These are phyloP conservation scores for Globisporangium camurandrum DNA, from an alignment of 352 stramenopile genomes.

Conservation along the genomic window DNA sequence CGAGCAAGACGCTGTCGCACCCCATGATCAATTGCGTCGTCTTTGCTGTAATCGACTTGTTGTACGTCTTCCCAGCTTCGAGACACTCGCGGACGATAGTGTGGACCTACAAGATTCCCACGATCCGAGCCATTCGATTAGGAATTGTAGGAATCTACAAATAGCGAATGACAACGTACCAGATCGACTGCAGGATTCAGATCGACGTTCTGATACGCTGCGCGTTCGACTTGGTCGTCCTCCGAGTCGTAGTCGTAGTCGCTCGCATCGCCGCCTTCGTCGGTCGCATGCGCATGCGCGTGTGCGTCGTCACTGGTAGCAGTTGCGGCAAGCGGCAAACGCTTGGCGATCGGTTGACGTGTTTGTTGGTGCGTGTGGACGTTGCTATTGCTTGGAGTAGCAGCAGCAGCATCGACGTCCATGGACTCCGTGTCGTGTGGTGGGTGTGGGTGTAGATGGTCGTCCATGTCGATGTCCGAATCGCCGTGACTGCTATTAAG, in stretches of 20 bases:
- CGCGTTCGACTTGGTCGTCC: conserved; percentile 72
- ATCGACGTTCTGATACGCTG: conserved; percentile 73
- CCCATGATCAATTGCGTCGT: conserved; percentile 66
- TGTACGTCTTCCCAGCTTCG: conserved; percentile 80
- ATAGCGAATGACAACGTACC: conserved; percentile 19
- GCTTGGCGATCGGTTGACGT: conserved; percentile 5
- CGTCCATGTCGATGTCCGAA: conserved; percentile 23
- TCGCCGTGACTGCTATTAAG: conserved; percentile 29
- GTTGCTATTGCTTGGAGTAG: conserved; percentile 13
- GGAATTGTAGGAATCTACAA: background rate
- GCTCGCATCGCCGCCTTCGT: conserved; percentile 43
- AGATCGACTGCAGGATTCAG: conserved; percentile 77
- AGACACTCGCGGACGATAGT: conserved; percentile 59
- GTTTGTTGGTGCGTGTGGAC: background rate
- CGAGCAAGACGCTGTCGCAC: conserved; percentile 65
- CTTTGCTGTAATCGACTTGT: conserved; percentile 78
- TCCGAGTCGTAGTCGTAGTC: conserved; percentile 82
- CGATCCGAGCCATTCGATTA: background rate
- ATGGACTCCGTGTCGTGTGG: conserved; percentile 9
- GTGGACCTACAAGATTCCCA: conserved; percentile 27
- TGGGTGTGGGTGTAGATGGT: too few relatives aligned
- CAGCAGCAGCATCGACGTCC: conserved; percentile 10
- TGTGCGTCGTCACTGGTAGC: conserved; percentile 12
- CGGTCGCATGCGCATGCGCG: conserved; percentile 13
- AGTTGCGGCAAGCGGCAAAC: background rate